Conservation (phyloP, 768 basidiomycete species). For the Rhodotorula graminis region DNA sequence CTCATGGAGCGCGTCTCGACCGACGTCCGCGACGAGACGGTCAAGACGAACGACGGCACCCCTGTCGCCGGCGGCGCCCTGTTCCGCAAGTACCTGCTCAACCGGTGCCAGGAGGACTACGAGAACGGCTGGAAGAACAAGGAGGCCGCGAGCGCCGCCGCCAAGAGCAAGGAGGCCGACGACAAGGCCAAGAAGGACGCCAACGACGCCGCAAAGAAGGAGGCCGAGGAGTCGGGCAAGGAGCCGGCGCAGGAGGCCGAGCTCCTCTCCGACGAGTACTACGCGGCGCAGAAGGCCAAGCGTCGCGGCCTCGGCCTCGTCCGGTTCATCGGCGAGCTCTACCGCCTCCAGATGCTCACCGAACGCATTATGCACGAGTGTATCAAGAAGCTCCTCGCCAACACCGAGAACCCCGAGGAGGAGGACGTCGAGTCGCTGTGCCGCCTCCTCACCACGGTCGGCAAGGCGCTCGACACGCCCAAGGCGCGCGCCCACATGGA, state of each 20-base stretch:
- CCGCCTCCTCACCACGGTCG: conserved; percentile 85
- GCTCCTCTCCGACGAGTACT: conserved; percentile 92
- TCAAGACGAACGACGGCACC: conserved; percentile 72
- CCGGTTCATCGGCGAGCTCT: conserved; percentile 96
- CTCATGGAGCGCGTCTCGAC: conserved; percentile 90
- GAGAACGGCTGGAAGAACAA: conserved; percentile 90
- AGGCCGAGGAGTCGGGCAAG: conserved; percentile 50
- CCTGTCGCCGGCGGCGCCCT: conserved; percentile 88
- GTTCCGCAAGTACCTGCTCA: conserved; percentile 94
- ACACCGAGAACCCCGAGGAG: conserved; percentile 92
- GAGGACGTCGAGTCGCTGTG: conserved; percentile 96
- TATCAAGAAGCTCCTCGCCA: conserved; percentile 87
- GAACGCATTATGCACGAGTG: conserved; percentile 99
- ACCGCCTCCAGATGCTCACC: conserved; percentile 97
- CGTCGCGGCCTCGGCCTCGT: conserved; percentile 94
- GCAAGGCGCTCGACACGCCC: conserved; percentile 68
- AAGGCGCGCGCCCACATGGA: conserved; percentile 68
- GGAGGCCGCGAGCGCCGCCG: conserved; percentile 79
- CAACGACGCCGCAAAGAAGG: conserved; percentile 43
- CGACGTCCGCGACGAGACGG: conserved; percentile 81
- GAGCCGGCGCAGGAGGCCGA: conserved; percentile 56
- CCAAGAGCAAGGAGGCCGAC: conserved; percentile 74
- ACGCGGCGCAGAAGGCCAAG: conserved; percentile 92
- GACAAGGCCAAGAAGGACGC: conserved; percentile 71
- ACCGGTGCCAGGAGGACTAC: conserved; percentile 96